Evolutionary conservation across 177 flowering plant species (phyloP).

Genomic region (Telopea speciosissima): DNA sequence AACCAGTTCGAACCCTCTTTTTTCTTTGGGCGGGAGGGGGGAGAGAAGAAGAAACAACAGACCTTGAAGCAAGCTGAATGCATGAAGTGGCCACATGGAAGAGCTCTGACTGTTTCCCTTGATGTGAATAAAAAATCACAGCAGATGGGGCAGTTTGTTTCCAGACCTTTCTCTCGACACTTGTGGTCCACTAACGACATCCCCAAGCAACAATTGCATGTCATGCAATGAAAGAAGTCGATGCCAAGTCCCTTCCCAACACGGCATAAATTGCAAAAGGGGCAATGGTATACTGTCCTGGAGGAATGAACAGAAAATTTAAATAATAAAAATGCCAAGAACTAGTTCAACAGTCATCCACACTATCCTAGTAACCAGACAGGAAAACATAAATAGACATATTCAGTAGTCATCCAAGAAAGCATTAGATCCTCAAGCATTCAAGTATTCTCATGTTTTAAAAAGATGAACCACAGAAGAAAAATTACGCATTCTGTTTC

Average conservation of each 20-base stretch:
- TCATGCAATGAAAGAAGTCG: constrained; percentile 94
- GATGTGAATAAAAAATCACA: constrained; percentile 86
- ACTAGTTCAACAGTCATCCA: background rate
- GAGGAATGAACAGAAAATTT: constrained; percentile 4
- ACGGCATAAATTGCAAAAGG: constrained; percentile 93
- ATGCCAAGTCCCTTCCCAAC: constrained; percentile 84
- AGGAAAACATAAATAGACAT: no score
- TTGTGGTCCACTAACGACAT: constrained; percentile 65
- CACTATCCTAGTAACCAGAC: no score
- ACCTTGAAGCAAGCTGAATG: constrained; percentile 96
- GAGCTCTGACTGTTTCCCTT: constrained; percentile 66
- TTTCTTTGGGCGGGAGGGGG: no score
- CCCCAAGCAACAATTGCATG: constrained; percentile 84
- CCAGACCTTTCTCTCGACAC: constrained; percentile 82
- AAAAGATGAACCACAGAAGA: background rate
- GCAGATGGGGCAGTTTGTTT: constrained; percentile 91
- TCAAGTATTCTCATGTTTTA: background rate
- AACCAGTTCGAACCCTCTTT: background rate
- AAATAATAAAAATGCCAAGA: background rate
- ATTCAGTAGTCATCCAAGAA: background rate
- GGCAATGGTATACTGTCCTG: constrained; percentile 91
- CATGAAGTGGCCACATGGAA: constrained; percentile 96
- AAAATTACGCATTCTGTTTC: background rate
- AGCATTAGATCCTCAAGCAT: background rate
- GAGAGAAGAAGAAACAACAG: background rate